Evolutionary conservation across 2,329 filamentous ascomycete species (phyloP), one percentile per base, ranked within the genome.

Genomic region (Colletotrichum limetticola): DNA sequence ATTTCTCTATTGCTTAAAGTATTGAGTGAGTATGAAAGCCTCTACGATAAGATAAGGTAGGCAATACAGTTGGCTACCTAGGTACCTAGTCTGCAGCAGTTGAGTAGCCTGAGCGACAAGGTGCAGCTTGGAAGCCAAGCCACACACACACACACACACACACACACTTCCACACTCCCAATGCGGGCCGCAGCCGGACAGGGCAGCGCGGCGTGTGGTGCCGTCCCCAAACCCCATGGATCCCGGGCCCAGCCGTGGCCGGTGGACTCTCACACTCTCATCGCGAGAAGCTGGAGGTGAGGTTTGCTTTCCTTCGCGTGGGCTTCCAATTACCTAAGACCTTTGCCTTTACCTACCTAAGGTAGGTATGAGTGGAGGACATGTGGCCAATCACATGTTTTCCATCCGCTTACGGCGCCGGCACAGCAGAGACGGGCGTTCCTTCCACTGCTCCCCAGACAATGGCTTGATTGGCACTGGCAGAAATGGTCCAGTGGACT

Each of bases 351-450:
- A 42, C 35, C 30, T 32, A 32, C 30, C 8, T 32, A n/a, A n/a
- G n/a, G n/a, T n/a, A 11, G 9, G 30, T 32, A 32, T 32, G 8
- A 11, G 9, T 32, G 8, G 30, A 22, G 42, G n/a, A 42, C 14
- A 26, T 35, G 28, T 24, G 30, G 14, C 66, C 71, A 74, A 71
- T 71, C 68, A 74, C 60, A 71, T 71, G 55, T 28, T 61, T 71
- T 46, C 37, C 19, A 49, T 14, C 66, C 26, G 66, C 70, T 66
- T 65, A 57, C 55, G 53, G 30, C 66, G 32, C 55, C 59, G 53
- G 57, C 37, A 19, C 37, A 12, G 4, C 58, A 61, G 11, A 61
- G 24, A 67, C 35, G 35, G 52, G 26, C 53, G 30, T 19, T 19
- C 26, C 28, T 11, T 24, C 37, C 26, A n/a, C 24, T 30, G 19